Evolutionary conservation across 345 rosid species (phyloP).

Genomic region (Lepidium africanum): DNA sequence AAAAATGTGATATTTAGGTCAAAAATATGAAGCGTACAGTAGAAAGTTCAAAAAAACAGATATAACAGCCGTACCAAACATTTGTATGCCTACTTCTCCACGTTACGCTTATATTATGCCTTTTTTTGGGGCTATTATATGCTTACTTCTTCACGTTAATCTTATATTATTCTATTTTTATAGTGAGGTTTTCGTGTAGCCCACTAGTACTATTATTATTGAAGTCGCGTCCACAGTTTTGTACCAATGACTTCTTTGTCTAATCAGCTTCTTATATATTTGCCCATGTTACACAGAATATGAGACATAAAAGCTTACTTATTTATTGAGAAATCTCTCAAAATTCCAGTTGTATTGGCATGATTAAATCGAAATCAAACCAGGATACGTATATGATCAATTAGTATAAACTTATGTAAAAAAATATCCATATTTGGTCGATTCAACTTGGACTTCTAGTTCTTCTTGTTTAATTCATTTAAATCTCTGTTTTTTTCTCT

Average conservation of each 20-base stretch:
- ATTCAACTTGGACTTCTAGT: too few species aligned
- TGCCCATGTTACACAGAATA: background rate
- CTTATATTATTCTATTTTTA: background rate
- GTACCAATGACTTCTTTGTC: background rate
- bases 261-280: background rate
- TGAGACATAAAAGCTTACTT: background rate
- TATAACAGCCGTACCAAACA: constrained; percentile 30
- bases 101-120: constrained; percentile 19
- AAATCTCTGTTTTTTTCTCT: too few species aligned
- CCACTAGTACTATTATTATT: constrained; percentile 4
- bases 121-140: constrained; percentile 10
- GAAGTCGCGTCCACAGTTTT: constrained; percentile 15
- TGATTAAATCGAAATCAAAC: too few species aligned
- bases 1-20: background rate
- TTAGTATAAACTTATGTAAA: too few species aligned
- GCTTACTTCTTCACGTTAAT: constrained; percentile 20
- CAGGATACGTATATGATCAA: too few species aligned
- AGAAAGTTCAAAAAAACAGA: constrained; percentile 22
- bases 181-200: constrained; percentile 23
- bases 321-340: background rate
- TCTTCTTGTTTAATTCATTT: too few species aligned
- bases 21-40: constrained; percentile 15
- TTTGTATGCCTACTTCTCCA: constrained; percentile 16
- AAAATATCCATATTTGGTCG: too few species aligned
- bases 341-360: background rate